Evolutionary conservation across 345 rosid genomes (phyloP).

Genomic region (Kandelia obovata): DNA sequence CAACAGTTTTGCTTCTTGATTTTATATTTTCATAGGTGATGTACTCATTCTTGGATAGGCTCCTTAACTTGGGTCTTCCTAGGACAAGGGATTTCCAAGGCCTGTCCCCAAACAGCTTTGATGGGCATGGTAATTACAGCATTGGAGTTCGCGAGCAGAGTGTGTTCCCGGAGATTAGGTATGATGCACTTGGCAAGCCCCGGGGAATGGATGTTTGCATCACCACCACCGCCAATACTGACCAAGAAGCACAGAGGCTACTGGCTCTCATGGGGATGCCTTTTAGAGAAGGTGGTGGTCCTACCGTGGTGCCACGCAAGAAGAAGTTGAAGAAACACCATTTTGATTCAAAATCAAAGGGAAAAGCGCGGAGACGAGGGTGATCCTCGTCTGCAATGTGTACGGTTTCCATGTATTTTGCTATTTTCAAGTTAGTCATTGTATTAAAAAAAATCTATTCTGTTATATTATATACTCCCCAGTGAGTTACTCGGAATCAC

Average conservation of each 20-base stretch:
- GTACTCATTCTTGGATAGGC: conserved; percentile 88
- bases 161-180: conserved; percentile 68
- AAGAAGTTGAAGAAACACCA: conserved; percentile 83
- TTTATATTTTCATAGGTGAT: conserved; percentile 51
- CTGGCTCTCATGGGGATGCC: conserved; percentile 98
- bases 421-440: too few relatives aligned
- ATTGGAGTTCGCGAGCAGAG: conserved; percentile 68
- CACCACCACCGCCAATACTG: conserved; percentile 64
- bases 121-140: conserved; percentile 91
- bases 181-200: conserved; percentile 60
- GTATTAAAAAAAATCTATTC: too few relatives aligned
- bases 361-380: conserved; percentile 47
- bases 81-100: conserved; percentile 95
- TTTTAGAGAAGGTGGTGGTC: conserved; percentile 53
- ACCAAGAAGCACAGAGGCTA: conserved; percentile 72
- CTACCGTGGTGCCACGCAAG: conserved; percentile 36
- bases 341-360: conserved; percentile 62
- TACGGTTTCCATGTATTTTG: background rate
- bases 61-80: conserved; percentile 82
- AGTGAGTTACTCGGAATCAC: too few relatives aligned
- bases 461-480: too few relatives aligned
- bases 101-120: conserved; percentile 74
- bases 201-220: conserved; percentile 97
- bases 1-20: background rate
- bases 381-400: background rate